Conservation (phyloP, 768 basidiomycete genomes). For the Russula abietina region DNA sequence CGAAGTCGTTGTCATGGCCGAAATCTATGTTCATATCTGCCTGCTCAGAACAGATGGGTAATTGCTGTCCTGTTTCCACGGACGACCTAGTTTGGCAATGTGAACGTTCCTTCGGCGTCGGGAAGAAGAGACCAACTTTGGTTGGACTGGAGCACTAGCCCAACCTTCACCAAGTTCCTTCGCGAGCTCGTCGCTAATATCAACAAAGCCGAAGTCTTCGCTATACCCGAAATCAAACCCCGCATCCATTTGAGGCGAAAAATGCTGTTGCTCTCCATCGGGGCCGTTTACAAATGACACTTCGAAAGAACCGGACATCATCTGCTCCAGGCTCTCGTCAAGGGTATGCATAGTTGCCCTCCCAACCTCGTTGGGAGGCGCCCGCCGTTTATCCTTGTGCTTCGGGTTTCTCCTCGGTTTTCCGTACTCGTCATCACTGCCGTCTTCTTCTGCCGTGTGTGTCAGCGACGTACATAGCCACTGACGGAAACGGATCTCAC, state of each 20-base stretch:
- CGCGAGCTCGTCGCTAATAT: constrained; percentile 68
- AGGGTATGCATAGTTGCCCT: constrained; percentile 58
- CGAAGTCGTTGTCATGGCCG: constrained; percentile 23
- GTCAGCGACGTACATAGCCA: neutral
- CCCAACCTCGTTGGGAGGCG: constrained; percentile 38
- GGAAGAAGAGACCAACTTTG: neutral
- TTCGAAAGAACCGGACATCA: constrained; percentile 63
- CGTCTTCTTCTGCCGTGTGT: constrained; percentile 29
- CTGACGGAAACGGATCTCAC: neutral
- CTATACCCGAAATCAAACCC: constrained; percentile 39
- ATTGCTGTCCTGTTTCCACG: constrained; percentile 1
- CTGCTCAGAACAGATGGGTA: constrained; percentile 14
- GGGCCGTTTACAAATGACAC: constrained; percentile 45
- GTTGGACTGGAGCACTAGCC: constrained; percentile 36
- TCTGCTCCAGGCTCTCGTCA: constrained; percentile 62
- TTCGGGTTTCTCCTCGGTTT: constrained; percentile 29
- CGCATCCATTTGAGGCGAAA: constrained; percentile 52
- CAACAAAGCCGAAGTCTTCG: constrained; percentile 52
- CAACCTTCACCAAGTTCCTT: constrained; percentile 70
- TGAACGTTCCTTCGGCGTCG: neutral
- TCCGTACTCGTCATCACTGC: constrained; percentile 47
- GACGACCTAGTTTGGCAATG: neutral
- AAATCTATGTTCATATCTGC: constrained; percentile 31
- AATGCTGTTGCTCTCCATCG: constrained; percentile 33
- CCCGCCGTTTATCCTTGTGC: constrained; percentile 29